A percentile compares a stretch with the other conserved stretches of the same genome.
Conservation (phyloP, 164 flowering plant genomes). For the Akebia trifoliata region DNA sequence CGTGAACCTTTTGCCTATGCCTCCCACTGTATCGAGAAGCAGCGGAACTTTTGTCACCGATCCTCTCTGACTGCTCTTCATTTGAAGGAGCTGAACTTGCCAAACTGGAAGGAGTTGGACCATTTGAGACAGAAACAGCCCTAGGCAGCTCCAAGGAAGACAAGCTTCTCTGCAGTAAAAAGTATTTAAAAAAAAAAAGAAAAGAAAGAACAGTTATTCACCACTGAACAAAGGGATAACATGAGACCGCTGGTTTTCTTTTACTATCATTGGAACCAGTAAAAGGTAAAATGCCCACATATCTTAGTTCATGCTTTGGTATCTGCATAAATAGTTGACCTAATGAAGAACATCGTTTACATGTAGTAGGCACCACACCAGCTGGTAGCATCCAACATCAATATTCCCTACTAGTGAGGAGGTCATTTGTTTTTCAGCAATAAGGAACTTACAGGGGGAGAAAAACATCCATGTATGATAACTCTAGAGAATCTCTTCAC, state of each 20-base stretch:
- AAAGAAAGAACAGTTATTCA: neutral
- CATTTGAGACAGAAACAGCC: slow-evolving; percentile 66
- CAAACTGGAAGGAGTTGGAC: slow-evolving; percentile 30
- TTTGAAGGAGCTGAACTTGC: slow-evolving; percentile 29
- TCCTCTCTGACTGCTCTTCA: slow-evolving; percentile 36
- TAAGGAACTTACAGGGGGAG: no score
- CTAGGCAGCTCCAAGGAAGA: slow-evolving; percentile 94
- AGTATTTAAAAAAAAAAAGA: slow-evolving; percentile 4
- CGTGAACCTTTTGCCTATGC: slow-evolving; percentile 55
- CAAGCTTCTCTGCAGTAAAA: slow-evolving; percentile 65
- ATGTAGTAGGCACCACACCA: no score
- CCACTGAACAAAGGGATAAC: neutral
- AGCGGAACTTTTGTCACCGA: slow-evolving; percentile 30
- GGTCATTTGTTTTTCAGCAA: no score
- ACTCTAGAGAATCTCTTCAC: no score
- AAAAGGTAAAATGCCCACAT: no score
- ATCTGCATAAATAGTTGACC: no score
- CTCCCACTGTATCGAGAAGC: slow-evolving; percentile 37
- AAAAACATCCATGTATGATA: no score
- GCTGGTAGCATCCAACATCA: neutral
- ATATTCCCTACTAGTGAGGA: no score
- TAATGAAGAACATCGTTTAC: no score
- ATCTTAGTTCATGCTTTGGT: no score
- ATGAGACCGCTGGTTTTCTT: neutral
- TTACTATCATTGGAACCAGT: neutral